Percentiles rank a stretch among this genome's conserved stretches.
Conservation (phyloP, 495 filamentous ascomycete species). For the Penicillium pulvis region DNA sequence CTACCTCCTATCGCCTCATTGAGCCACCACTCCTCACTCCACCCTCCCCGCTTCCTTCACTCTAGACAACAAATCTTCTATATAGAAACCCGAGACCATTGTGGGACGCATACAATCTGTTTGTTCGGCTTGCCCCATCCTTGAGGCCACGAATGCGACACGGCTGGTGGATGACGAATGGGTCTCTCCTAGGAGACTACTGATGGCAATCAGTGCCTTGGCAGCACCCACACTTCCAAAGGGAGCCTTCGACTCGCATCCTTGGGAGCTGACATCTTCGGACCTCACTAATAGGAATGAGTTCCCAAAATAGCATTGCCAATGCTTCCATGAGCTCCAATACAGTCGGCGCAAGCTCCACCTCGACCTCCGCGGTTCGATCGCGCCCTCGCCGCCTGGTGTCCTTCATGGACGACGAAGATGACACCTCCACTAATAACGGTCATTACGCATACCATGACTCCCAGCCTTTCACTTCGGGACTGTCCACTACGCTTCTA, state of each 20-base stretch:
- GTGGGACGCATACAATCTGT: slow-evolving; percentile 1
- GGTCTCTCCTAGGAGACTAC: slow-evolving; percentile 42
- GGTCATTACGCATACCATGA: slow-evolving; percentile 24
- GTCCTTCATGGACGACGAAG: slow-evolving; percentile 43
- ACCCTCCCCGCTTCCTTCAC: slow-evolving; percentile 8
- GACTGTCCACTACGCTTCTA: slow-evolving; percentile 33
- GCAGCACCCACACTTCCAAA: slow-evolving; percentile 32
- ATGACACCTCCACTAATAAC: slow-evolving; percentile 22
- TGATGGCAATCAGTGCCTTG: slow-evolving; percentile 48
- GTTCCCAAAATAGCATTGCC: slow-evolving; percentile 43
- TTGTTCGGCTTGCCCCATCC: slow-evolving; percentile 8
- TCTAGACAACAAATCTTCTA: neutral
- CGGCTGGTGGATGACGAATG: slow-evolving; percentile 46
- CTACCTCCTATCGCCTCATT: slow-evolving; percentile 25
- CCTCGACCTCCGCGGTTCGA: slow-evolving; percentile 43
- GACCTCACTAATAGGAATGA: slow-evolving; percentile 44
- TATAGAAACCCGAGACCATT: slow-evolving; percentile 1
- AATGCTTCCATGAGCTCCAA: slow-evolving; percentile 43
- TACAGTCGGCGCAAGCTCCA: slow-evolving; percentile 35
- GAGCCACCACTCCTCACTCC: slow-evolving; percentile 13
- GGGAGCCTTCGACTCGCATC: slow-evolving; percentile 28
- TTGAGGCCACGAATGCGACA: slow-evolving; percentile 42
- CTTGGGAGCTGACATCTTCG: slow-evolving; percentile 20
- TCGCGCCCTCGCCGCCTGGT: slow-evolving; percentile 48
- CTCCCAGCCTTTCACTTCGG: slow-evolving; percentile 35